Evolutionary conservation across 192 early-diverging fungal genomes (phyloP).

Genomic region (Rhizophagus clarus): DNA sequence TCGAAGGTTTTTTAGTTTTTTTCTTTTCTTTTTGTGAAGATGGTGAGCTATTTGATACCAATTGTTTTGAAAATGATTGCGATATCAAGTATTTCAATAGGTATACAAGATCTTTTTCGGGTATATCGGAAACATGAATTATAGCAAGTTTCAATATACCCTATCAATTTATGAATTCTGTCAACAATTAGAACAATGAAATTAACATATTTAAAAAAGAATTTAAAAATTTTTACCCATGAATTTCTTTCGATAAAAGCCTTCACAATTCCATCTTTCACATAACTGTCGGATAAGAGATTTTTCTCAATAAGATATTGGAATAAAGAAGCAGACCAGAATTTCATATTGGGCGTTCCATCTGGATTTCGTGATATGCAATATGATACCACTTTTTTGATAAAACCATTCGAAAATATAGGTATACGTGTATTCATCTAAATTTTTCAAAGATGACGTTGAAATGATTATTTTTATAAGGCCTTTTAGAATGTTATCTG

Average conservation of each 20-base stretch:
- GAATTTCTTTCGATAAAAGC: constrained; percentile 12
- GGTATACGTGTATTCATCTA: background rate
- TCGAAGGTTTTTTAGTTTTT: background rate
- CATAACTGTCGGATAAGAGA: background rate
- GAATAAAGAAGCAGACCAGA: background rate
- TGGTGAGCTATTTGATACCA: background rate
- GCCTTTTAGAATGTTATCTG: background rate
- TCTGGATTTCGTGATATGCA: constrained; percentile 1
- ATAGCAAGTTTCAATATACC: background rate
- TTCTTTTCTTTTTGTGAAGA: background rate
- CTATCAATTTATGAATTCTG: background rate
- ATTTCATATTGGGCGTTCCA: constrained; percentile 7
- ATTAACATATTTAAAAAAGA: no score
- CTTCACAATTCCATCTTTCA: constrained; percentile 5
- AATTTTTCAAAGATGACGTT: background rate
- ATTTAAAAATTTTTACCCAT: background rate
- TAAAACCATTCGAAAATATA: constrained; percentile 6
- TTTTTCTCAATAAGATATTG: constrained; percentile 13
- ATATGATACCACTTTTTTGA: constrained; percentile 1
- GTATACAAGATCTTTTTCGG: constrained; percentile 15
- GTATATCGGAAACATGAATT: background rate
- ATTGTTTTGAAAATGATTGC: no score
- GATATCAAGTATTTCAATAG: constrained; percentile 2
- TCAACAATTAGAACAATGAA: background rate
- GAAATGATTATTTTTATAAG: no score